Conservation (phyloP, 352 stramenopile species). For the Phytophthora citrophthora region DNA sequence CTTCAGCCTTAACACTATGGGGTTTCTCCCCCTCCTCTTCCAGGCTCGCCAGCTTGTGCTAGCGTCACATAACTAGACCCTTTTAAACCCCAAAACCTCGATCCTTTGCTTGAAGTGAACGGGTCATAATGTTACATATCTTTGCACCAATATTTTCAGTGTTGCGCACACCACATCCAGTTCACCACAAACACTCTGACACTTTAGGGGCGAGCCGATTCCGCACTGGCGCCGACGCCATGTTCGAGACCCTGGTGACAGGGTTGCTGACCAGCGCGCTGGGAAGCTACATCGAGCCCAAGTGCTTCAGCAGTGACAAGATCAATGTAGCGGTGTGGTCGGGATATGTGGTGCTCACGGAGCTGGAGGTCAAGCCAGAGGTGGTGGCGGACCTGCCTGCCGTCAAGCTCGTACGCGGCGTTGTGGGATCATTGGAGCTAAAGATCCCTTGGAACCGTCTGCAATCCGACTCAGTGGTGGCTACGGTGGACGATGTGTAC, state of each 20-base stretch:
- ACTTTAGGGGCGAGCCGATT: background rate
- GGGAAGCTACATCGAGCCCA: constrained; percentile 87
- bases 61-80: constrained; percentile 6
- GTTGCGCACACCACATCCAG: constrained; percentile 1
- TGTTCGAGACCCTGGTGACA: constrained; percentile 91
- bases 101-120: constrained; percentile 12
- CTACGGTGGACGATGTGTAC: constrained; percentile 89
- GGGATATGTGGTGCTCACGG: constrained; percentile 83
- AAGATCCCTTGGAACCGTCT: constrained; percentile 92
- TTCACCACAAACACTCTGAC: constrained; percentile 15
- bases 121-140: background rate
- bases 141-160: background rate
- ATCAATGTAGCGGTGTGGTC: constrained; percentile 90
- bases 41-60: constrained; percentile 32
- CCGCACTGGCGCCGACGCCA: constrained; percentile 24
- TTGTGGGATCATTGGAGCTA: constrained; percentile 87
- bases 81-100: constrained; percentile 29
- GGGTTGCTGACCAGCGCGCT: constrained; percentile 85
- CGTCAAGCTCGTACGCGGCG: constrained; percentile 74
- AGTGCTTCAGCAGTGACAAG: constrained; percentile 90
- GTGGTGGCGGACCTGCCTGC: constrained; percentile 67
- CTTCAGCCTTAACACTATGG: constrained; percentile 11
- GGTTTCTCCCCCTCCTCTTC: constrained; percentile 16
- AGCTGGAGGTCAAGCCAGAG: constrained; percentile 84
- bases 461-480: constrained; percentile 86